These are phyloP conservation scores for Lentinula raphanica DNA, from an alignment of 768 basidiomycete genomes.

Conservation along the genomic window DNA sequence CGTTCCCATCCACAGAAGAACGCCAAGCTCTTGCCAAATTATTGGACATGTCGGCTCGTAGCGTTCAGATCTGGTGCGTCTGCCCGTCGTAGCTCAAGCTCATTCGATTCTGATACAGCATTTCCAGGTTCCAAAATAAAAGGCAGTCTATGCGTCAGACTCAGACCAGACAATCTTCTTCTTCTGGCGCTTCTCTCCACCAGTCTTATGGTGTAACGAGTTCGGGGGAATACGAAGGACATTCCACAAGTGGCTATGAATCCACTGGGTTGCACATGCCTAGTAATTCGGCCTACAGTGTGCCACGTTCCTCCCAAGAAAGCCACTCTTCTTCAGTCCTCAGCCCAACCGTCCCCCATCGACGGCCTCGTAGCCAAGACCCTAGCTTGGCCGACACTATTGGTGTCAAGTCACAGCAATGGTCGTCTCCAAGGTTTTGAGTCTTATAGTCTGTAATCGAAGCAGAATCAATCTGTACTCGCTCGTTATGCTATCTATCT, in stretches of 20 bases:
- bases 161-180: conserved; percentile 63
- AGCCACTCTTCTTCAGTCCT: conserved; percentile 25
- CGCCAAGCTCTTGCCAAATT: conserved; percentile 69
- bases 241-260: conserved; percentile 26
- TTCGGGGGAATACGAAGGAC: conserved; percentile 30
- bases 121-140: conserved; percentile 80
- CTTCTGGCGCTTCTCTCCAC: conserved; percentile 38
- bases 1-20: conserved; percentile 86
- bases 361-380: conserved; percentile 38
- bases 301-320: conserved; percentile 37
- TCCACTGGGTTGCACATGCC: conserved; percentile 26
- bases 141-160: conserved; percentile 79
- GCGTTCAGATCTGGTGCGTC: conserved; percentile 80
- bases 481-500: not conserved
- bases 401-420: conserved; percentile 25
- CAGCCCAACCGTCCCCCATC: conserved; percentile 31
- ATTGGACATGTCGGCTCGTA: conserved; percentile 78
- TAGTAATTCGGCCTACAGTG: conserved; percentile 29
- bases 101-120: conserved; percentile 15
- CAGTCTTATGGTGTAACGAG: conserved; percentile 43
- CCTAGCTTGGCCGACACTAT: conserved; percentile 36
- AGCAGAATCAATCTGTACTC: not conserved
- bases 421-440: conserved; percentile 34
- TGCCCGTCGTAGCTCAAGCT: conserved; percentile 13
- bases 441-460: not conserved